Evolutionary conservation across 192 early-diverging fungal genomes (phyloP), one percentile per base, ranked within the genome.

Genomic region (Coemansia sp.): DNA sequence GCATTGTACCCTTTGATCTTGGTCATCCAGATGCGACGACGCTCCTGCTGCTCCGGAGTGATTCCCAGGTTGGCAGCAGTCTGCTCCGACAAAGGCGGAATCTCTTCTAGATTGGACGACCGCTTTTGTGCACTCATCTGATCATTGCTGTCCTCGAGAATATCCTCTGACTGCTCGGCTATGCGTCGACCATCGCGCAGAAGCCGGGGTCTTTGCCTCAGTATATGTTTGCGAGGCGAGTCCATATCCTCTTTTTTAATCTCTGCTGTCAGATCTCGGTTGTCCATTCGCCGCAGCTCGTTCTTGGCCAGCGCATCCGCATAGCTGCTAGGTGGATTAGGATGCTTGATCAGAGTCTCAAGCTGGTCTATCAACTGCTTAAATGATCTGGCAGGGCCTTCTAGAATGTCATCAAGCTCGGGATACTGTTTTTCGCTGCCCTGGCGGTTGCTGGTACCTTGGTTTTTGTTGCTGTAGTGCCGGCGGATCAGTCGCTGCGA

Each of bases 281-380:
- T 36, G 45, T 73, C 80, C 32, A 51, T 49, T 14, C 66, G 57
- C 25, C 75, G 80, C 54, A 76, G 61, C 72, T 77, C 73, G 40
- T 73, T 69, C 56, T 82, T 82, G 63, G 71, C 80, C 58, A 82
- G 56, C n/a, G 80, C 80, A 64, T 82, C 80, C 18, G 63, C 80
- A 14, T 82, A 82, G 62, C 73, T 82, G 16, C 68, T 67, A 25
- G 80, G 80, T n/a, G 80, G 80, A 16, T 65, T 73, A 17, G 80
- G 80, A 28, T 82, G 71, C 48, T 77, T 77, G 60, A 82, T 67
- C 18, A 77, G 62, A 7, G 52, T 63, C 42, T 82, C 80, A 2
- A 82, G 61, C 69, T 77, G 80, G 5, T 54, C 66, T 4, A 82
- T 60, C 59, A 82, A 50, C 62, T 82, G 61, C 25, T 48, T 48